Evolutionary conservation across 345 rosid genomes (phyloP).

Genomic region (Geranium brycei): DNA sequence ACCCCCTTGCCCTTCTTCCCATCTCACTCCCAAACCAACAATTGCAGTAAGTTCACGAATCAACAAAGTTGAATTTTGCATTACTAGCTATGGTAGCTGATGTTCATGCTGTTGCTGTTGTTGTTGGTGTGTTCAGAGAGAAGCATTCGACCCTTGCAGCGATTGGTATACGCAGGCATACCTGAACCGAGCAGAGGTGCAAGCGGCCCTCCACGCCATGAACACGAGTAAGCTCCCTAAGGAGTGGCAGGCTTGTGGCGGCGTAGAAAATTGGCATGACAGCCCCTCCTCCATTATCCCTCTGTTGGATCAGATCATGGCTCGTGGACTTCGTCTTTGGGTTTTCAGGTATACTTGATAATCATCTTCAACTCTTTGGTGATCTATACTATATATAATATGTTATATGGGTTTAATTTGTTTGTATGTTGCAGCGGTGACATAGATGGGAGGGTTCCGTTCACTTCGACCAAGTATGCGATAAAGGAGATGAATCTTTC

Average conservation of each 20-base stretch:
- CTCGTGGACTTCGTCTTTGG: constrained; percentile 51
- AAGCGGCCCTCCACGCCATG: constrained; percentile 67
- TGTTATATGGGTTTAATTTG: neutral
- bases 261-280: constrained; percentile 39
- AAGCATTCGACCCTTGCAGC: constrained; percentile 54
- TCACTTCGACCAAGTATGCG: constrained; percentile 67
- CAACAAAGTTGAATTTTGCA: no score
- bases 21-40: constrained; percentile 43
- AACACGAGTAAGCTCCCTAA: constrained; percentile 47
- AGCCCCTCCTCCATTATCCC: constrained; percentile 67
- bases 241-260: constrained; percentile 71
- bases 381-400: neutral
- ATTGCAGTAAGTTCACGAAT: constrained; percentile 22
- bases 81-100: no score
- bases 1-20: constrained; percentile 39
- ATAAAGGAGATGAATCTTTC: constrained; percentile 46
- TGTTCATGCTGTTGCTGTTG: neutral
- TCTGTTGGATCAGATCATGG: constrained; percentile 40
- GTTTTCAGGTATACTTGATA: constrained; percentile 34
- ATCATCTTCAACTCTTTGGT: neutral
- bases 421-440: constrained; percentile 53
- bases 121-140: constrained; percentile 18
- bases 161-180: constrained; percentile 51
- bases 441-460: constrained; percentile 68
- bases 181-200: constrained; percentile 62